Evolutionary conservation across 2,329 filamentous ascomycete species (phyloP).

Genomic region (Dothideomycetidae sp.): DNA sequence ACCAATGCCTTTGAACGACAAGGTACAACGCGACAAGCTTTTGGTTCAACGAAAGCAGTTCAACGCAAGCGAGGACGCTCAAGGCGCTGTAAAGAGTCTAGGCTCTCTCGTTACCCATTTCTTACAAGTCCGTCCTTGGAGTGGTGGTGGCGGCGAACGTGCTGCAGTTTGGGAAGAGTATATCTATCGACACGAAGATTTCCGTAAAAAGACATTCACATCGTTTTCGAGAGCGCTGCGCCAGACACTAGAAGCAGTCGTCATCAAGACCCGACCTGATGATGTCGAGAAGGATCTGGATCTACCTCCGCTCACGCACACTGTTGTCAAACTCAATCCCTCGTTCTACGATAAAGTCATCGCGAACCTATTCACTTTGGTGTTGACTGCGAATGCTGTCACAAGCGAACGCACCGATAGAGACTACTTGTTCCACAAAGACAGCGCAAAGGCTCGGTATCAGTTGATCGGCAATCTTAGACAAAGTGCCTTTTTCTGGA

Average conservation of each 20-base stretch:
- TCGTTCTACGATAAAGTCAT: conserved; percentile 74
- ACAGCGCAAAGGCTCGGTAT: conserved; percentile 52
- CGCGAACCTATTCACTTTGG: conserved; percentile 71
- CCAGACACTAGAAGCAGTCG: conserved; percentile 59
- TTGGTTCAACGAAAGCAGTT: conserved; percentile 30
- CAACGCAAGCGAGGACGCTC: conserved; percentile 24
- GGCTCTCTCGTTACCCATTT: conserved; percentile 54
- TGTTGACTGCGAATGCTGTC: conserved; percentile 72
- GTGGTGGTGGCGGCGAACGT: conserved; percentile 41
- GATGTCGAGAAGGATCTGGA: conserved; percentile 51
- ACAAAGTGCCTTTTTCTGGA: conserved; percentile 76
- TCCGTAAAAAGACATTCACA: conserved; percentile 39
- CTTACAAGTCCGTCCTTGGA: conserved; percentile 66
- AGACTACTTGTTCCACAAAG: conserved; percentile 80
- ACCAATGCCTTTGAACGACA: conserved; percentile 5
- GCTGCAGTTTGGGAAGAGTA: conserved; percentile 60
- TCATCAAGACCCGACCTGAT: conserved; percentile 63
- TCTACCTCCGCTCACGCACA: conserved; percentile 60
- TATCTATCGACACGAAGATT: conserved; percentile 39
- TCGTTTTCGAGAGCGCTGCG: conserved; percentile 45
- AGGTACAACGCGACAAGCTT: conserved; percentile 13
- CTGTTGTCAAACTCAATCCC: conserved; percentile 59
- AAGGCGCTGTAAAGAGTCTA: conserved; percentile 42
- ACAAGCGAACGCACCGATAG: conserved; percentile 71
- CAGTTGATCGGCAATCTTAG: conserved; percentile 64